These are phyloP conservation scores for Aspergillus melleus DNA, from an alignment of 2,329 filamentous ascomycete species.

Conservation along the genomic window DNA sequence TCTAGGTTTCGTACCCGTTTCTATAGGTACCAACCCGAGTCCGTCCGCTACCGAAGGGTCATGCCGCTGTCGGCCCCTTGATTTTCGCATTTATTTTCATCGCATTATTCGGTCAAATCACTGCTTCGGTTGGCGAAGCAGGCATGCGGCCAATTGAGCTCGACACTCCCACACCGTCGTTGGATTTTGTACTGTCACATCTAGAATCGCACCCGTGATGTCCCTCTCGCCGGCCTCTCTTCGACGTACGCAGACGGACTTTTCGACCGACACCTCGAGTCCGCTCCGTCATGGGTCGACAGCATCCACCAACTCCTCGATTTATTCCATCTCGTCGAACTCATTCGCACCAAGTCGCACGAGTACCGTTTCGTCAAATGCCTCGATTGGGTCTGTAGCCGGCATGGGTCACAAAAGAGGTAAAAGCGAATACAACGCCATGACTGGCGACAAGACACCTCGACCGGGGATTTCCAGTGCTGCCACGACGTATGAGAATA, in stretches of 20 bases:
- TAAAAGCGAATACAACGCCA: constrained; percentile 68
- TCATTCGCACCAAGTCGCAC: constrained; percentile 57
- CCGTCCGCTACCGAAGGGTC: constrained; percentile 19
- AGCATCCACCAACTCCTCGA: constrained; percentile 56
- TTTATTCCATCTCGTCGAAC: constrained; percentile 51
- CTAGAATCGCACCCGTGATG: constrained; percentile 37
- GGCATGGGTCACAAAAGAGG: constrained; percentile 67
- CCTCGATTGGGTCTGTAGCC: constrained; percentile 60
- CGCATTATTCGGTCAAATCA: constrained; percentile 13
- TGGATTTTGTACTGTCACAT: constrained; percentile 27
- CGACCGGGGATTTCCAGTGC: constrained; percentile 42
- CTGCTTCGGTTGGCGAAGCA: constrained; percentile 33
- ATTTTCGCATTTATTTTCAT: constrained; percentile 21
- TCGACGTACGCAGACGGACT: constrained; percentile 41
- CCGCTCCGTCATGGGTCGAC: constrained; percentile 55
- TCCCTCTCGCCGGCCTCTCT: constrained; percentile 38
- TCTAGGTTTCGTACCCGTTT: constrained; percentile 15
- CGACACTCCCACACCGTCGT: constrained; percentile 24
- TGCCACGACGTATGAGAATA: constrained; percentile 68
- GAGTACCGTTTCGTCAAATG: constrained; percentile 71
- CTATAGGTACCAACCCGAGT: constrained; percentile 28
- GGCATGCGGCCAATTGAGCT: constrained; percentile 42
- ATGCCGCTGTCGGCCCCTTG: constrained; percentile 25
- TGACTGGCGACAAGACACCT: constrained; percentile 42
- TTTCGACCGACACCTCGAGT: constrained; percentile 45